These are phyloP conservation scores for Pulicaria dysenterica DNA, from an alignment of 129 eudicot genomes.

Conservation along the genomic window DNA sequence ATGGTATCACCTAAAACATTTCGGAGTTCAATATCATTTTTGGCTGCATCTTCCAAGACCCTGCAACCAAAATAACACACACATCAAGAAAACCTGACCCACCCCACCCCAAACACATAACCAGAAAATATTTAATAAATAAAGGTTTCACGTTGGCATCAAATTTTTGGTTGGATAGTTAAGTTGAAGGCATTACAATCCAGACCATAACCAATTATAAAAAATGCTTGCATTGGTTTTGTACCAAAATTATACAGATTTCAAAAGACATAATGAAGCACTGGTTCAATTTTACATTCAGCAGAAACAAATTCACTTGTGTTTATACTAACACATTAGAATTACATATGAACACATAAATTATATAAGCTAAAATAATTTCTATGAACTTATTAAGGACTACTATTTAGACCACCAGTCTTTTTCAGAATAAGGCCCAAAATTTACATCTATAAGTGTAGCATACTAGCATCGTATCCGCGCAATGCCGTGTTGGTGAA, in stretches of 20 bases:
- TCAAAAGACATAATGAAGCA: neutral
- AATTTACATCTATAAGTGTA: no score
- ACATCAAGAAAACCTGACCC: neutral
- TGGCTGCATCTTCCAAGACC: slow-evolving; percentile 91
- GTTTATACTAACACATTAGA: neutral
- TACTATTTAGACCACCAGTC: no score
- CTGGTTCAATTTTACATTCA: neutral
- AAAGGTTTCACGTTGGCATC: neutral
- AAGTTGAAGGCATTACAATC: no score
- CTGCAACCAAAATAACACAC: slow-evolving; percentile 38
- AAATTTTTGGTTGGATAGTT: no score
- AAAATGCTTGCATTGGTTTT: no score
- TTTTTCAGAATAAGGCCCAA: no score
- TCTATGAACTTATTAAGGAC: no score
- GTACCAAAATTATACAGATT: neutral
- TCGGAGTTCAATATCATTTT: slow-evolving; percentile 72
- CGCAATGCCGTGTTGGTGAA: no score
- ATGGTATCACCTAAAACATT: slow-evolving; percentile 91
- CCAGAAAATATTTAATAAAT: neutral
- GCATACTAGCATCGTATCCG: no score
- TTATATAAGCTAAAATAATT: neutral
- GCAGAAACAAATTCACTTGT: neutral
- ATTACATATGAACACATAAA: neutral
- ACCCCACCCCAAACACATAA: neutral
- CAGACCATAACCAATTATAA: no score